phyloP scores from a whole-genome alignment of 2,329 filamentous ascomycete genomes.

The Nemania abortiva region DNA sequence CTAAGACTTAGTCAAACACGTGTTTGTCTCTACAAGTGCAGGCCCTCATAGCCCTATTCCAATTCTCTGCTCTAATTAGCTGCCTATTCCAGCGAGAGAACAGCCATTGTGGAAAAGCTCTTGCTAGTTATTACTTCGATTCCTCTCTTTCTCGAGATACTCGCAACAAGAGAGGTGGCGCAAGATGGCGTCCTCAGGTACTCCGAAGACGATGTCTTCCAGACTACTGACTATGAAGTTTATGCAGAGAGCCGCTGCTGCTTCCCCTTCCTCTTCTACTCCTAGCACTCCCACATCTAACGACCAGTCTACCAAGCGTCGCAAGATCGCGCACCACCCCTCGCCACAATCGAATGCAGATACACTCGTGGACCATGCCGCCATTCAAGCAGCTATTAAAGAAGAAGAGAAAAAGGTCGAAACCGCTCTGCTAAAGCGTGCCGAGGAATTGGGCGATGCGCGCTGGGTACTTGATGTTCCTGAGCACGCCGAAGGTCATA shows the following conservation, averaged over 20 bases:
- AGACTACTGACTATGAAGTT: conserved; percentile 96
- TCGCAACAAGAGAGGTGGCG: conserved; percentile 11
- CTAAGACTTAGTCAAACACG: neutral
- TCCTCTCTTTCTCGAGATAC: neutral
- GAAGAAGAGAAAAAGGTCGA: conserved; percentile 75
- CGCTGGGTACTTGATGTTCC: conserved; percentile 78
- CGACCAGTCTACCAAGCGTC: conserved; percentile 71
- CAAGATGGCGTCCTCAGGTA: conserved; percentile 64
- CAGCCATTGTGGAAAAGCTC: conserved; percentile 2
- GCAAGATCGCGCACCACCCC: conserved; percentile 61
- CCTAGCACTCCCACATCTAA: conserved; percentile 60
- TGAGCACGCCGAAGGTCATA: conserved; percentile 50
- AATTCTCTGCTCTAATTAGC: conserved; percentile 9
- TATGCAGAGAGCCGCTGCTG: conserved; percentile 87
- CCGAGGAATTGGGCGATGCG: conserved; percentile 74
- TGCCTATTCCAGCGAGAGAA: neutral
- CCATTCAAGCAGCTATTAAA: conserved; percentile 72
- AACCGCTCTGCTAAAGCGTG: conserved; percentile 70
- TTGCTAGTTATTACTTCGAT: neutral
- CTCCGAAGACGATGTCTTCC: conserved; percentile 82
- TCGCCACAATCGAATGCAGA: conserved; percentile 54
- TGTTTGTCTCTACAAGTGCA: neutral
- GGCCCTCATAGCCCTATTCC: neutral
- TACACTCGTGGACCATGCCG: conserved; percentile 66
- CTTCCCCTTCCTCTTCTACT: conserved; percentile 63